Evolutionary conservation across 1,139 yeast genomes (phyloP).

Genomic region (Ogataea hybrid): DNA sequence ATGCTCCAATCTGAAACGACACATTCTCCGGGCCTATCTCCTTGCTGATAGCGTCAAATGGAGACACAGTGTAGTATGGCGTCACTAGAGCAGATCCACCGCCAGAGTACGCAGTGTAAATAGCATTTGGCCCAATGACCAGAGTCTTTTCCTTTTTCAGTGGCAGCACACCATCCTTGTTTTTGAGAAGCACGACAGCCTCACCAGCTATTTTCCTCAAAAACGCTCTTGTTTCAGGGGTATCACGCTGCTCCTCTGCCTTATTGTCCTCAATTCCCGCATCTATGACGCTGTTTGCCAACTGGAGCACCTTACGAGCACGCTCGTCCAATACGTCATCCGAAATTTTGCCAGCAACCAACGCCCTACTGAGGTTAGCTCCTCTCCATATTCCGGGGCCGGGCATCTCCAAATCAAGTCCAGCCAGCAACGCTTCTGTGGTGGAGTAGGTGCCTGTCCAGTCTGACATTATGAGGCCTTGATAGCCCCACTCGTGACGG

Average conservation of each 20-base stretch:
- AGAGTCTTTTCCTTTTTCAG: conserved; percentile 41
- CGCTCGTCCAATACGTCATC: conserved; percentile 37
- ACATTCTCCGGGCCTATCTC: conserved; percentile 18
- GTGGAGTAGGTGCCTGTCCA: conserved; percentile 37
- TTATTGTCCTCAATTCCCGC: conserved; percentile 45
- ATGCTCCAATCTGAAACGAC: conserved; percentile 37
- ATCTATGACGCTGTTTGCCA: conserved; percentile 42
- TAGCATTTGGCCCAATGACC: conserved; percentile 51
- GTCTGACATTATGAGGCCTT: conserved; percentile 56
- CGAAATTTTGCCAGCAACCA: conserved; percentile 23
- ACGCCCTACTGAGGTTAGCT: conserved; percentile 36
- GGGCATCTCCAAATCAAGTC: conserved; percentile 55
- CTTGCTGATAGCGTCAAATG: conserved; percentile 4
- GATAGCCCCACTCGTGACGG: conserved; percentile 52
- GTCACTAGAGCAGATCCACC: conserved; percentile 52
- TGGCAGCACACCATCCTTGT: conserved; percentile 44
- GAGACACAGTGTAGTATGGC: conserved; percentile 38
- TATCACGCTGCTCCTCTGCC: conserved; percentile 36
- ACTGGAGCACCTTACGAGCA: conserved; percentile 43
- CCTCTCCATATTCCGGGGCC: conserved; percentile 36
- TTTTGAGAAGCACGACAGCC: conserved; percentile 47
- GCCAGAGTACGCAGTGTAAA: conserved; percentile 40
- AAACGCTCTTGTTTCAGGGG: conserved; percentile 40
- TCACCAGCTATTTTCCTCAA: conserved; percentile 50
- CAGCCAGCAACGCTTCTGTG: not conserved